A percentile compares a stretch with the other conserved stretches of the same genome.
These are phyloP conservation scores for Plenodomus tracheiphilus DNA, from an alignment of 2,329 filamentous ascomycete genomes.

Conservation along the genomic window DNA sequence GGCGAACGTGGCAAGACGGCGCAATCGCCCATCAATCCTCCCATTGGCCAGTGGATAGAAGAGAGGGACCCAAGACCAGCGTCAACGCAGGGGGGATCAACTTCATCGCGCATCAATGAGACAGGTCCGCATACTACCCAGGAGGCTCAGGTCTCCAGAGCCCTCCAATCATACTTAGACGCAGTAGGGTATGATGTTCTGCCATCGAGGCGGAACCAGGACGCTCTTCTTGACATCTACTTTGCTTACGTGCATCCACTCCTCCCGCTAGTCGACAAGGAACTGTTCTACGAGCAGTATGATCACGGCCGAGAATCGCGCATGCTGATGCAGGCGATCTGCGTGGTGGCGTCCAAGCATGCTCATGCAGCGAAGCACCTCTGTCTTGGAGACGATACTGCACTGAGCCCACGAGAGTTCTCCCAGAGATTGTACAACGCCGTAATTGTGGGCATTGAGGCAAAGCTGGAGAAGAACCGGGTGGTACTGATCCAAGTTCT, in stretches of 20 bases:
- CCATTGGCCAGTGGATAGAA: constrained; percentile 44
- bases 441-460: constrained; percentile 47
- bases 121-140: constrained; percentile 36
- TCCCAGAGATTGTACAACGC: constrained; percentile 50
- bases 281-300: constrained; percentile 46
- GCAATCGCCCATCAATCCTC: constrained; percentile 32
- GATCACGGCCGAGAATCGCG: constrained; percentile 42
- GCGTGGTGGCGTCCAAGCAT: constrained; percentile 54
- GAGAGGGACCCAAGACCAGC: constrained; percentile 29
- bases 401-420: constrained; percentile 48
- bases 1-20: constrained; percentile 37
- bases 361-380: constrained; percentile 47
- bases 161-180: constrained; percentile 43
- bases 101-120: constrained; percentile 30
- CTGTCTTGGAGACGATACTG: constrained; percentile 40
- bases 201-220: constrained; percentile 40
- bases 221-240: constrained; percentile 50
- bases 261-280: constrained; percentile 51
- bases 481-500: constrained; percentile 52
- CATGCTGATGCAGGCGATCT: constrained; percentile 51
- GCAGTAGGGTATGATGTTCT: constrained; percentile 41
- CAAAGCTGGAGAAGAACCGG: constrained; percentile 50
- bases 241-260: constrained; percentile 52
- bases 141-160: constrained; percentile 37
- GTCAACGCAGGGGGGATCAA: constrained; percentile 26